Evolutionary conservation across 2,329 filamentous ascomycete species (phyloP).

Genomic region (Aspergillus fijiensis): DNA sequence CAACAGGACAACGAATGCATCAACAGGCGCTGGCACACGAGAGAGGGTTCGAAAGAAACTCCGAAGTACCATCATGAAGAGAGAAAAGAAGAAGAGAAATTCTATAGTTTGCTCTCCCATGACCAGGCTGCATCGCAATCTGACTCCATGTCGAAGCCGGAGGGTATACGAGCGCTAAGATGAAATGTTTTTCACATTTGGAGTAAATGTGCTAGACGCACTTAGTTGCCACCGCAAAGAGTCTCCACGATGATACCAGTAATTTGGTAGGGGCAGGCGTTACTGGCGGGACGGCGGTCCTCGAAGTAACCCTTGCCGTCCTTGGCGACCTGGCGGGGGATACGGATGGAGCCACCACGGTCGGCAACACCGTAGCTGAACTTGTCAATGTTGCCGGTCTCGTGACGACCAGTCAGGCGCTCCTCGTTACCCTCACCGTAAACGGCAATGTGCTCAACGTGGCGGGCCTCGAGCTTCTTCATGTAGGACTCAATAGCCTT

Average conservation of each 20-base stretch:
- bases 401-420: constrained; percentile 88
- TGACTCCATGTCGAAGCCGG: constrained; percentile 39
- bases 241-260: constrained; percentile 79
- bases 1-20: constrained; percentile 24
- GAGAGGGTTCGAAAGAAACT: constrained; percentile 14
- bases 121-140: constrained; percentile 38
- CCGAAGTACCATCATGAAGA: constrained; percentile 20
- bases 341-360: constrained; percentile 90
- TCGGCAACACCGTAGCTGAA: constrained; percentile 95
- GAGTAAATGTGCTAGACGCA: constrained; percentile 14
- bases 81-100: constrained; percentile 20
- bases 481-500: constrained; percentile 86
- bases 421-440: constrained; percentile 95
- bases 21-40: constrained; percentile 23
- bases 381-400: constrained; percentile 90
- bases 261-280: constrained; percentile 83
- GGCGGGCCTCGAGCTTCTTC: constrained; percentile 77
- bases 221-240: constrained; percentile 44
- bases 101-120: constrained; percentile 32
- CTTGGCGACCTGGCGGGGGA: constrained; percentile 78
- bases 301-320: constrained; percentile 96
- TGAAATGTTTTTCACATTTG: constrained; percentile 28
- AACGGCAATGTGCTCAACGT: constrained; percentile 83
- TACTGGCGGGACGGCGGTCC: constrained; percentile 77
- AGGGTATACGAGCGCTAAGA: constrained; percentile 44